Conservation (phyloP, 1,139 yeast genomes). For the Sugiyamaella pinicola region DNA sequence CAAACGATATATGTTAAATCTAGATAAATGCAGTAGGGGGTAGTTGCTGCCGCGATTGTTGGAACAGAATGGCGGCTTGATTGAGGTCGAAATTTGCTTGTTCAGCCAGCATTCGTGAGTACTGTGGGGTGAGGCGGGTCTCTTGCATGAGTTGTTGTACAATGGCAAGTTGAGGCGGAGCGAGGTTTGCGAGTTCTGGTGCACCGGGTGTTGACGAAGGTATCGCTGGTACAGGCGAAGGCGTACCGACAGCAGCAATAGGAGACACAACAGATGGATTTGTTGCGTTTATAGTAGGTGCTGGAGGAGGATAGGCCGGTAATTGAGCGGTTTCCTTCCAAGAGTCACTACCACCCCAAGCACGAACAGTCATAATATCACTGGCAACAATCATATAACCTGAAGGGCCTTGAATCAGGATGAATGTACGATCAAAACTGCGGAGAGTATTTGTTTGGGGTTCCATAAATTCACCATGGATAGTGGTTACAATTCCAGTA, state of each 20-base stretch:
- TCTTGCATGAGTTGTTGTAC: slow-evolving; percentile 66
- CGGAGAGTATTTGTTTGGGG: slow-evolving; percentile 53
- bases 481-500: slow-evolving; percentile 70
- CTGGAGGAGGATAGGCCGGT: slow-evolving; percentile 29
- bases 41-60: slow-evolving; percentile 57
- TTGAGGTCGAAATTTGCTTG: slow-evolving; percentile 86
- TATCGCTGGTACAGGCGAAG: too few relatives aligned
- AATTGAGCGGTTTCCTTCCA: slow-evolving; percentile 48
- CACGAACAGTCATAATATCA: slow-evolving; percentile 72
- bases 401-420: slow-evolving; percentile 67
- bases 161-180: slow-evolving; percentile 63
- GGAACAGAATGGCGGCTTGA: slow-evolving; percentile 69
- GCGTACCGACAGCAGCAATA: slow-evolving; percentile 21
- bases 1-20: neutral
- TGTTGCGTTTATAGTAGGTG: slow-evolving; percentile 23
- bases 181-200: slow-evolving; percentile 41
- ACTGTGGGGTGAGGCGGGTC: slow-evolving; percentile 76
- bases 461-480: slow-evolving; percentile 87
- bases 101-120: slow-evolving; percentile 80
- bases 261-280: slow-evolving; percentile 15
- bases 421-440: slow-evolving; percentile 84
- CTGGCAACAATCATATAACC: slow-evolving; percentile 81
- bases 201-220: slow-evolving; percentile 31
- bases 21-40: slow-evolving; percentile 59
- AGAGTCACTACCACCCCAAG: slow-evolving; percentile 59